Conservation (phyloP, 352 stramenopile species). For the Phytophthora uliginosa region DNA sequence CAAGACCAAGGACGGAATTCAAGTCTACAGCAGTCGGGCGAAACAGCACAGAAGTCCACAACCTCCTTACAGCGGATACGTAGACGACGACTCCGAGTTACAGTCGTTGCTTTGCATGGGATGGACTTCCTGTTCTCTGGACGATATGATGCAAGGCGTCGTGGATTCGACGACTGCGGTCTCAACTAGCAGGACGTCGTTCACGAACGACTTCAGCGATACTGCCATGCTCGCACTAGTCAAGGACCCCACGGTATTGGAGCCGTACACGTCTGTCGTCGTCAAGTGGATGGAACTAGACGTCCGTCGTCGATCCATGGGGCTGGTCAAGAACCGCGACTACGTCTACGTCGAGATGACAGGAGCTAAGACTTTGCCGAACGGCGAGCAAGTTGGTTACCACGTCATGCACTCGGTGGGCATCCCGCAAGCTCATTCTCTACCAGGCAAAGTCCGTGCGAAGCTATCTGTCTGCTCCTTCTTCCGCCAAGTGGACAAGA, state of each 20-base stretch:
- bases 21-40: slow-evolving; percentile 10
- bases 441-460: slow-evolving; percentile 42
- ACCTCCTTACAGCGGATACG: neutral
- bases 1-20: slow-evolving; percentile 17
- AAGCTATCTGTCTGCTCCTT: slow-evolving; percentile 47
- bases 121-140: slow-evolving; percentile 32
- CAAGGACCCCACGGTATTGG: slow-evolving; percentile 39
- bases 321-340: slow-evolving; percentile 50
- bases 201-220: slow-evolving; percentile 36
- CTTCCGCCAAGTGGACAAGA: slow-evolving; percentile 37
- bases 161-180: slow-evolving; percentile 31
- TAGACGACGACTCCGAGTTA: slow-evolving; percentile 16
- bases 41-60: slow-evolving; percentile 2
- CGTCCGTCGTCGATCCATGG: slow-evolving; percentile 42
- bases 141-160: slow-evolving; percentile 42
- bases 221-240: slow-evolving; percentile 44
- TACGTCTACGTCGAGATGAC: slow-evolving; percentile 60
- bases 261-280: slow-evolving; percentile 44
- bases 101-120: slow-evolving; percentile 32
- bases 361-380: slow-evolving; percentile 36
- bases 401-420: slow-evolving; percentile 68
- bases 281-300: slow-evolving; percentile 49
- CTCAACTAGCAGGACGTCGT: slow-evolving; percentile 12
- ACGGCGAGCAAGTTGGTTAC: slow-evolving; percentile 49
- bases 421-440: slow-evolving; percentile 39